Evolutionary conservation across 257 asterid species (phyloP).

Genomic region (Forsythia suspensa): DNA sequence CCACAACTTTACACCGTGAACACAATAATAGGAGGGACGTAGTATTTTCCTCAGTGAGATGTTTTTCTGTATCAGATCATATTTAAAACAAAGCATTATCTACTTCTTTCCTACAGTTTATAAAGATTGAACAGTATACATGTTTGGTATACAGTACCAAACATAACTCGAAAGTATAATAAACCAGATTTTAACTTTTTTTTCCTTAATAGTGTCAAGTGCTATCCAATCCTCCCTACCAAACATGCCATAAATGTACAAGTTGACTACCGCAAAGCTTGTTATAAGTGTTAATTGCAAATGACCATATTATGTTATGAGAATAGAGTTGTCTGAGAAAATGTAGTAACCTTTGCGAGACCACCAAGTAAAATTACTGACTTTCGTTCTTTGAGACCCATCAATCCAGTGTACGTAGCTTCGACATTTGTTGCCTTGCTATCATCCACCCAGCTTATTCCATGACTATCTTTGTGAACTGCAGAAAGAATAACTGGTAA

Average conservation of each 20-base stretch:
- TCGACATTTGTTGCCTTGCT: slow-evolving; percentile 50
- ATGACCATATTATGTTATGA: not conserved
- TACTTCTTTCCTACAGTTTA: not conserved
- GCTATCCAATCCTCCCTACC: not conserved
- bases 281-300: not conserved
- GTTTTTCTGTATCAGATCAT: not conserved
- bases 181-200: not conserved
- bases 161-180: not conserved
- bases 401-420: slow-evolving; percentile 37
- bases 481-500: not conserved
- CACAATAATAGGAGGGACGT: not conserved
- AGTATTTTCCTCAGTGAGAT: not conserved
- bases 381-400: slow-evolving; percentile 32
- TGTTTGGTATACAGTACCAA: no score
- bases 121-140: not conserved
- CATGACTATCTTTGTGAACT: slow-evolving; percentile 30
- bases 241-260: not conserved
- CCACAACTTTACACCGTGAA: no score
- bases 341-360: slow-evolving; percentile 25
- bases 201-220: not conserved
- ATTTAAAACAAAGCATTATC: not conserved
- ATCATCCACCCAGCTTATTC: slow-evolving; percentile 36
- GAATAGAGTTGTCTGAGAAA: not conserved
- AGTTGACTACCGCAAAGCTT: not conserved
- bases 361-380: slow-evolving; percentile 41